Evolutionary conservation across 2,329 filamentous ascomycete genomes (phyloP), one percentile per base, ranked within the genome.

Genomic region (Colletotrichum magnum): DNA sequence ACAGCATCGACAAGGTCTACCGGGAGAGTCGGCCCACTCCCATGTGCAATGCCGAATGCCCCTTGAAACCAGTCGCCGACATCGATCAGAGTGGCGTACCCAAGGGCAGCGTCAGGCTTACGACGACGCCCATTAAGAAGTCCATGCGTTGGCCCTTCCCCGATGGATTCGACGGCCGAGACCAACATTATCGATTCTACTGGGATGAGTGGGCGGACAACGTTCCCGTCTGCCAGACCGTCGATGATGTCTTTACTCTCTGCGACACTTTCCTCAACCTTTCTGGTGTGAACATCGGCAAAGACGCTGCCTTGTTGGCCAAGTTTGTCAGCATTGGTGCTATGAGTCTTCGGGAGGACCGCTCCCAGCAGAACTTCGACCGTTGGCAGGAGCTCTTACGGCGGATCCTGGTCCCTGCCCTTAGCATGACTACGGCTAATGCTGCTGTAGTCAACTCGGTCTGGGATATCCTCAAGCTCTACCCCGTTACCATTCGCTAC

Each of bases 141-240:
- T 86, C 89, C 16, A 84, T 96, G 72, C 89, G 93, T 70, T 98
- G 95, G 95, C 93, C 94, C 5, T 92, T 92, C 74, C 89, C 94
- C 5, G 95, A 97, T 74, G 91, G 89, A 73, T 87, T 87, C 72
- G 93, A 96, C 75, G 90, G 89, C 28, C 91, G 90, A 63, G 91
- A 91, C 21, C 87, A 88, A n/a, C 89, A 93, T 60, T 98, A 98
- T 78, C 90, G 93, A 41, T 98, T 97, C 78, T 99, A 99, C 79
- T 98, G 96, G 91, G 94, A 97, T 68, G 96, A 98, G 74, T 99
- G 96, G 96, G 87, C 91, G 2, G 95, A 98, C 79, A 97, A 96
- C 72, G 87, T 99, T 53, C 97, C 96, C 0, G 83, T 97, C 21
- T 99, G 96, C 77, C 95, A 97, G 78, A 93, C 86, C 2, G 90